These are phyloP conservation scores for Colletotrichum sp. DNA, from an alignment of 2,329 filamentous ascomycete species.

Conservation along the genomic window DNA sequence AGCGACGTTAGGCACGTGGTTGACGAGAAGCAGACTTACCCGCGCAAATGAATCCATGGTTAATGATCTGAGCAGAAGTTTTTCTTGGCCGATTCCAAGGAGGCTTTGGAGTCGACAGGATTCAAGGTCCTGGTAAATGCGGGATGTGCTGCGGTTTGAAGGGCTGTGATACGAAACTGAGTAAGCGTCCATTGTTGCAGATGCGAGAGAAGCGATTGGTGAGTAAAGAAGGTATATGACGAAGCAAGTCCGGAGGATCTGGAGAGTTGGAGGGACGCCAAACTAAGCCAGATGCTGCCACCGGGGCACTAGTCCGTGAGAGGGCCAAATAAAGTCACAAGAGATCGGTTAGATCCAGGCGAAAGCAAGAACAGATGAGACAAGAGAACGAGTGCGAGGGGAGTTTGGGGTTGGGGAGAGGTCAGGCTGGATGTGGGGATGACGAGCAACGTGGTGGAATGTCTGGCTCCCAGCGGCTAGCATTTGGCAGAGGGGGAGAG, in stretches of 20 bases:
- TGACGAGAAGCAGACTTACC: conserved; percentile 30
- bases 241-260: background rate
- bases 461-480: conserved; percentile 12
- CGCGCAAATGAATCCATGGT: conserved; percentile 38
- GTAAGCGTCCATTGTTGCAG: conserved; percentile 54
- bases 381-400: background rate
- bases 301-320: background rate
- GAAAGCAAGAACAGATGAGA: background rate
- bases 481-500: background rate
- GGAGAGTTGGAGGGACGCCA: background rate
- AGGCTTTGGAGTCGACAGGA: conserved; percentile 42
- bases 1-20: conserved; percentile 17
- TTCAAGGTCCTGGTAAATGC: conserved; percentile 55
- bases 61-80: conserved; percentile 29
- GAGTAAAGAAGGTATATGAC: background rate
- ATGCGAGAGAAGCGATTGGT: background rate
- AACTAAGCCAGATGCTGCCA: conserved; percentile 1
- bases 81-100: conserved; percentile 33
- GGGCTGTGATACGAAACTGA: conserved; percentile 53
- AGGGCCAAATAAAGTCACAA: background rate
- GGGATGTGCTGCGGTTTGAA: conserved; percentile 46
- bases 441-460: conserved; percentile 7
- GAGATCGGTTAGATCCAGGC: background rate
- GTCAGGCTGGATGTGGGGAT: conserved; percentile 11
- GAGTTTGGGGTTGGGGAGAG: background rate